A percentile compares a stretch with the other conserved stretches of the same genome.
Evolutionary conservation across 495 filamentous ascomycete species (phyloP).

Genomic region (Sordaria brevicollis): DNA sequence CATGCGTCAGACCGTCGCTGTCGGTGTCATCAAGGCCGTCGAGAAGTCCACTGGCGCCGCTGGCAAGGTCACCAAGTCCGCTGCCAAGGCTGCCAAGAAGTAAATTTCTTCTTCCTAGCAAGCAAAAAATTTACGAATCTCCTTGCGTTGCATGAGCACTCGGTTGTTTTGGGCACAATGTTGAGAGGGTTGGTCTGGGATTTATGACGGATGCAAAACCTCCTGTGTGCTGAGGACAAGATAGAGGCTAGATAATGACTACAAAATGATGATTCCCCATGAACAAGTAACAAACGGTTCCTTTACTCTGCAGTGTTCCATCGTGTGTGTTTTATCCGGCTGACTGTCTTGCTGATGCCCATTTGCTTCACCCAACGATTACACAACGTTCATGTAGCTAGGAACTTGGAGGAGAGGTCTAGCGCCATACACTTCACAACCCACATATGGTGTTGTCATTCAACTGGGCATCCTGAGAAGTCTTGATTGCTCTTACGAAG

Average conservation of each 20-base stretch:
- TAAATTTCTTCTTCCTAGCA: conserved; percentile 23
- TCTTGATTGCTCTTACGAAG: too few species aligned
- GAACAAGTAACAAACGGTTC: not conserved
- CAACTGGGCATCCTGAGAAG: too few species aligned
- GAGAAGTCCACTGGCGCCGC: conserved; percentile 32
- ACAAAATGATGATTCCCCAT: conserved; percentile 18
- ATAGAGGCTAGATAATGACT: conserved; percentile 39
- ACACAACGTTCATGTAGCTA: too few species aligned
- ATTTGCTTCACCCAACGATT: too few species aligned
- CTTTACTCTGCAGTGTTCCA: not conserved
- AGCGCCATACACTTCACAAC: too few species aligned
- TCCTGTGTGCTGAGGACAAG: conserved; percentile 41
- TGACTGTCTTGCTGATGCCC: too few species aligned
- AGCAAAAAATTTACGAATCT: conserved; percentile 21
- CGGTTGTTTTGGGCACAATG: conserved; percentile 33
- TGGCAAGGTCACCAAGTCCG: conserved; percentile 57
- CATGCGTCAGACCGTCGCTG: conserved; percentile 87
- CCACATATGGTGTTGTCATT: too few species aligned
- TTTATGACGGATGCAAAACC: conserved; percentile 33
- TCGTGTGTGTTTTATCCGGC: not conserved
- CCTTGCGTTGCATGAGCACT: conserved; percentile 33
- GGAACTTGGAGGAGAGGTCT: too few species aligned
- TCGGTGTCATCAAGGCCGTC: conserved; percentile 80
- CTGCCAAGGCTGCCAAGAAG: conserved; percentile 60
- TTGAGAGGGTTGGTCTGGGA: conserved; percentile 34